These are phyloP conservation scores for Starmerella sp. DNA, from an alignment of 805 yeast genomes.

Conservation along the genomic window DNA sequence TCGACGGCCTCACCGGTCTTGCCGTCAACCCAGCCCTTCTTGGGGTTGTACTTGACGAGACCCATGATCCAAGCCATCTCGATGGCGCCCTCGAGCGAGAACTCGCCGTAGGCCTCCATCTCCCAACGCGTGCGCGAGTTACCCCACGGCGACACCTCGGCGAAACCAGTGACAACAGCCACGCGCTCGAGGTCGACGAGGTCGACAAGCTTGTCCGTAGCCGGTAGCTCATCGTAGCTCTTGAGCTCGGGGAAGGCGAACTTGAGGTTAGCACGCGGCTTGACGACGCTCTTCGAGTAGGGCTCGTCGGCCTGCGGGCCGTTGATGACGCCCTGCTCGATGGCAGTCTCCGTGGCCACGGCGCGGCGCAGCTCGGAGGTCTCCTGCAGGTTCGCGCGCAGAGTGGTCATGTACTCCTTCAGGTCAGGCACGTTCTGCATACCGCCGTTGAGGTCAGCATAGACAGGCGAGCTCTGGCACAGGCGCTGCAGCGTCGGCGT, in stretches of 20 bases:
- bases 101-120: conserved; percentile 92
- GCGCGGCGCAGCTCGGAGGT: conserved; percentile 91
- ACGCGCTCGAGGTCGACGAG: conserved; percentile 84
- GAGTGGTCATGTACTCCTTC: conserved; percentile 70
- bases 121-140: conserved; percentile 99
- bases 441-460: conserved; percentile 99
- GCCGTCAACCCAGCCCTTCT: conserved; percentile 98
- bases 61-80: conserved; percentile 99
- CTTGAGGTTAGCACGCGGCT: conserved; percentile 92
- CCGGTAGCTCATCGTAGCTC: conserved; percentile 52
- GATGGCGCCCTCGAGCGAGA: conserved; percentile 92
- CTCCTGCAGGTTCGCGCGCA: conserved; percentile 63
- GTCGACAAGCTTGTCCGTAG: conserved; percentile 59
- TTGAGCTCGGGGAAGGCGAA: conserved; percentile 86
- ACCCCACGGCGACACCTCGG: conserved; percentile 99
- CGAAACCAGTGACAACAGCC: conserved; percentile 92
- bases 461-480: conserved; percentile 87
- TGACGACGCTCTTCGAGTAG: conserved; percentile 60
- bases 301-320: conserved; percentile 86
- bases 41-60: conserved; percentile 87
- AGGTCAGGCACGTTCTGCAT: conserved; percentile 85
- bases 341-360: conserved; percentile 82
- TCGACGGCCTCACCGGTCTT: conserved; percentile 88
- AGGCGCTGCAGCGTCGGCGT: conserved; percentile 72
- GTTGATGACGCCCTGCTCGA: conserved; percentile 73